Base-by-base conservation (phyloP, 2,329 filamentous ascomycete species). In the Ceratocystis ficicola region DNA sequence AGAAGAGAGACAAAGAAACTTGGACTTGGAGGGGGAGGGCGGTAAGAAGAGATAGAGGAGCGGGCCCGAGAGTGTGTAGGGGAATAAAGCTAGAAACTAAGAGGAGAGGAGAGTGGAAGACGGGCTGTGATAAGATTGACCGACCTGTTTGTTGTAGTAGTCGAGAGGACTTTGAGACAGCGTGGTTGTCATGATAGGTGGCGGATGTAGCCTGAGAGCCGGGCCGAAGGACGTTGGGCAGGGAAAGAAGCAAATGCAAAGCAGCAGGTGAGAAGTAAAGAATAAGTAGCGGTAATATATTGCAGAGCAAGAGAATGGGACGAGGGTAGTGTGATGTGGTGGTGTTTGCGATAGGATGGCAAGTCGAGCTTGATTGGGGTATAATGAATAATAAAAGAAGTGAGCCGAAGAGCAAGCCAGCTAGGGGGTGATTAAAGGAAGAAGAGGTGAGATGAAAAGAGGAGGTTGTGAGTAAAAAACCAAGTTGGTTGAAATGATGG, bases 141-240 rank as follows among this genome's bases (percentile, higher is more conserved):
- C 59, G 63, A 64, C 65, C 62, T 67, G 65, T 41, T 66, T 67
- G 55, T 50, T 64, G 62, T 67, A 67, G 65, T 67, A 67, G 20
- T 64, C 65, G 15, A 67, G 52, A 46, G 52, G 62, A 44, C 63
- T 67, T 57, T 67, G 65, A 46, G 65, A 67, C 41, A 67, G 32
- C 32, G 65, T 67, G n/a, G 65, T 59, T 30, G 65, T 44, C 65
- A 67, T 67, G 30, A 32, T 64, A 30, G 32, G 5, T 41, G 62
- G 50, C 15, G 46, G 22, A 28, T 28, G 57, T 25, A 20, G n/a
- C 44, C 41, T 30, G 61, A 62, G 41, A 46, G 10, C 28, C 28
- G 25, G 25, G 17, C 25, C 61, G 41, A 62, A 62, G 12, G 60
- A 36, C 32, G 10, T 10, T 15, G 17, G 32, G 60, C 30, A 36